A percentile compares a stretch with the other conserved stretches of the same genome.
Conservation (phyloP, 2,329 filamentous ascomycete genomes). For the Boeremia exigua region DNA sequence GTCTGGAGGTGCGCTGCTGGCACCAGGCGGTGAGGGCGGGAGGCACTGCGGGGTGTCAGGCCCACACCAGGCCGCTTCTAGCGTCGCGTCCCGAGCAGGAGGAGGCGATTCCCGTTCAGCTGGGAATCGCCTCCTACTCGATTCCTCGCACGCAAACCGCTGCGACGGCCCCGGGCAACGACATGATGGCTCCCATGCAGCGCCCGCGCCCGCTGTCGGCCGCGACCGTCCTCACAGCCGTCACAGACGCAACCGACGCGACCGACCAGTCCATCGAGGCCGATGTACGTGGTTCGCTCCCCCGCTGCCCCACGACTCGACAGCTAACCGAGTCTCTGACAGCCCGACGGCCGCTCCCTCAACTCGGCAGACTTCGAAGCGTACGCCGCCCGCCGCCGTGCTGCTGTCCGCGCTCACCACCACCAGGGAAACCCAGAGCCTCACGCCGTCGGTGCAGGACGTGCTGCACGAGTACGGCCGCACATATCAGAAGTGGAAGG, state of each 20-base stretch:
- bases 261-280: slow-evolving; percentile 4
- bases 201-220: slow-evolving; percentile 11
- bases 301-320: slow-evolving; percentile 16
- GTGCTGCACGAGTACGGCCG: slow-evolving; percentile 50
- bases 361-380: slow-evolving; percentile 39
- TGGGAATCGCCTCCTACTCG: slow-evolving; percentile 12
- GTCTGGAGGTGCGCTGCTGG: slow-evolving; percentile 7
- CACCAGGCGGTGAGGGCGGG: slow-evolving; percentile 9
- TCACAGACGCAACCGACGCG: not conserved
- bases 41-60: slow-evolving; percentile 10
- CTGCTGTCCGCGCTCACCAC: slow-evolving; percentile 22
- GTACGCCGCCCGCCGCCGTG: slow-evolving; percentile 26
- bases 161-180: slow-evolving; percentile 1
- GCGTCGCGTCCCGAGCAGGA: not conserved
- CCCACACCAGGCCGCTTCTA: slow-evolving; percentile 5
- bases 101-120: slow-evolving; percentile 7
- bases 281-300: slow-evolving; percentile 13
- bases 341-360: slow-evolving; percentile 44
- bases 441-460: slow-evolving; percentile 49
- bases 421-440: slow-evolving; percentile 46
- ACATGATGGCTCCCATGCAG: slow-evolving; percentile 1
- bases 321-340: slow-evolving; percentile 23
- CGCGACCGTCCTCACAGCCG: slow-evolving; percentile 8
- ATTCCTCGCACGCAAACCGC: slow-evolving; percentile 8
- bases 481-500: slow-evolving; percentile 49